Conservation (phyloP, 805 yeast species). For the Lachancea quebecensis region DNA sequence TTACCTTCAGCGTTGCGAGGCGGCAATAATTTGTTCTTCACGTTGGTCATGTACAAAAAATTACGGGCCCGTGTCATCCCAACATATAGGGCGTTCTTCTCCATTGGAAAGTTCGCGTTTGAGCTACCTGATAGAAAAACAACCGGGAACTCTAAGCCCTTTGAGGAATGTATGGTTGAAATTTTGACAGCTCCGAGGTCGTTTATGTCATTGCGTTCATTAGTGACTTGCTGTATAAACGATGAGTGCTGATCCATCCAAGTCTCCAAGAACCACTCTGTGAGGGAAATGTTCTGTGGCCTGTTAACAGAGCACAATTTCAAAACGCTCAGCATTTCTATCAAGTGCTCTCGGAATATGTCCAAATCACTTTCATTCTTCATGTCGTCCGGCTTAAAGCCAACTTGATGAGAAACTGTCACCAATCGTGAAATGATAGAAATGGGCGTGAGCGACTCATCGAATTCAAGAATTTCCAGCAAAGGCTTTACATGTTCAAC, state of each 20-base stretch:
- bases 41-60: slow-evolving; percentile 28
- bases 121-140: slow-evolving; percentile 42
- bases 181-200: slow-evolving; percentile 37
- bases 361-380: slow-evolving; percentile 23
- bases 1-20: neutral
- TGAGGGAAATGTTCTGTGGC: slow-evolving; percentile 21
- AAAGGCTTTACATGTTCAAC: slow-evolving; percentile 17
- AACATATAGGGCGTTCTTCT: slow-evolving; percentile 48
- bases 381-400: slow-evolving; percentile 20
- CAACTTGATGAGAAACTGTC: slow-evolving; percentile 31
- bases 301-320: slow-evolving; percentile 22
- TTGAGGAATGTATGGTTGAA: slow-evolving; percentile 68
- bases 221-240: slow-evolving; percentile 6
- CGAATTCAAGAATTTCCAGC: slow-evolving; percentile 8
- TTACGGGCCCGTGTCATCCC: slow-evolving; percentile 58
- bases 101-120: slow-evolving; percentile 17
- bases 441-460: slow-evolving; percentile 28
- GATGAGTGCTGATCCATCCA: slow-evolving; percentile 23
- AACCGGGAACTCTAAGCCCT: slow-evolving; percentile 67
- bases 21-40: slow-evolving; percentile 11
- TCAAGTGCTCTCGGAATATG: slow-evolving; percentile 24
- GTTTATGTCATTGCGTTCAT: neutral
- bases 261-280: slow-evolving; percentile 31
- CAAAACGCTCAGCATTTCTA: slow-evolving; percentile 34
- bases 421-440: slow-evolving; percentile 32